A percentile compares a stretch with the other conserved stretches of the same genome.
These are phyloP conservation scores for Begonia loranthoides DNA, from an alignment of 306 rosid species.

Conservation along the genomic window DNA sequence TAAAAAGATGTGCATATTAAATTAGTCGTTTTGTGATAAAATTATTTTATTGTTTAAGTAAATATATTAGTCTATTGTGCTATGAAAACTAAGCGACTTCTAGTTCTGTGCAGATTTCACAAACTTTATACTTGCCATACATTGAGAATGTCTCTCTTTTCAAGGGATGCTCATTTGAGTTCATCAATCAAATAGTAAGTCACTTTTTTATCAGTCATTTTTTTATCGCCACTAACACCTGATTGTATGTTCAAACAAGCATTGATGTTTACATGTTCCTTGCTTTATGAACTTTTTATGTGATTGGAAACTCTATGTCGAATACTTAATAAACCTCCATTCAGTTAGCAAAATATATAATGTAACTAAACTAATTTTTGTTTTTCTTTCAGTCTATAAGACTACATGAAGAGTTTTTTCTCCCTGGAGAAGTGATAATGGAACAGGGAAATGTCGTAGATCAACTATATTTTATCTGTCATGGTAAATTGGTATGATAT, in stretches of 20 bases:
- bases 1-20: no score
- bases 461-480: conserved; percentile 89
- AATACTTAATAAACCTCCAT: no score
- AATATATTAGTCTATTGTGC: no score
- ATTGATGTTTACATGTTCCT: neutral
- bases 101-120: conserved; percentile 54
- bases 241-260: neutral
- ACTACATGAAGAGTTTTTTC: conserved; percentile 92
- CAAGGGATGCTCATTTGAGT: conserved; percentile 69
- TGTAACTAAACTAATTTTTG: neutral
- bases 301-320: no score
- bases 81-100: neutral
- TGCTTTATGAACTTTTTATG: conserved; percentile 3
- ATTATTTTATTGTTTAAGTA: no score
- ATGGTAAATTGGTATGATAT: conserved; percentile 65
- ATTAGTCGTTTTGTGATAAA: no score
- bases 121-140: conserved; percentile 54
- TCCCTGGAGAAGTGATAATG: conserved; percentile 86
- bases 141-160: conserved; percentile 54
- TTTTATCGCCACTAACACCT: conserved; percentile 1
- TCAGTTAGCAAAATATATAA: no score
- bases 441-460: conserved; percentile 85
- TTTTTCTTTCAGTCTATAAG: conserved; percentile 47
- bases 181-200: conserved; percentile 90
- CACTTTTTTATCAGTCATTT: conserved; percentile 1